Percentiles rank a stretch among this genome's conserved stretches.
Conservation (phyloP, 257 asterid genomes). For the Rhazya stricta region DNA sequence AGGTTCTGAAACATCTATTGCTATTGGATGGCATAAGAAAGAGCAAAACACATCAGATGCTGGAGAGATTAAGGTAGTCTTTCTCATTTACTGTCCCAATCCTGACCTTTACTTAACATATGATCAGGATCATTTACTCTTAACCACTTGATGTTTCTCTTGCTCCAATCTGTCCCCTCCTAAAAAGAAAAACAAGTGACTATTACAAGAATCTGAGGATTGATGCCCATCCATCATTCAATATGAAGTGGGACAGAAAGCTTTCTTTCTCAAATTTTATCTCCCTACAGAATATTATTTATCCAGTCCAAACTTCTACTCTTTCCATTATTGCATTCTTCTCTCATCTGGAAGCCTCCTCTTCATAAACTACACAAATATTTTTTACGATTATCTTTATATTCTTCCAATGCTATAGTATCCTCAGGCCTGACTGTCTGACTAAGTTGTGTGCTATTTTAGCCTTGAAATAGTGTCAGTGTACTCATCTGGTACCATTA, state of each 20-base stretch:
- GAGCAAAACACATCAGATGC: slow-evolving; percentile 70
- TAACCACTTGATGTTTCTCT: not conserved
- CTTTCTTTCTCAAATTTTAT: not conserved
- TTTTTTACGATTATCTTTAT: not conserved
- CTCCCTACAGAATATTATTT: not conserved
- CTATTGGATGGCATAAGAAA: slow-evolving; percentile 89
- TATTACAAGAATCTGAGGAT: not conserved
- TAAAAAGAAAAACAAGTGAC: not conserved
- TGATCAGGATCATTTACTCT: not conserved
- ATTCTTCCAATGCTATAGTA: not conserved
- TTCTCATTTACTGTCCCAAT: not conserved
- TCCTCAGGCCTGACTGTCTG: not conserved
- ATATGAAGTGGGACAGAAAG: not conserved
- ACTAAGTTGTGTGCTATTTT: not conserved
- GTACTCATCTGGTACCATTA: not conserved
- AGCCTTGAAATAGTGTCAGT: not conserved
- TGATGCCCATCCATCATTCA: not conserved
- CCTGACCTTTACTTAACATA: not conserved
- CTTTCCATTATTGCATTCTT: not conserved
- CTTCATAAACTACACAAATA: not conserved
- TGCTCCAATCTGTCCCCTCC: not conserved
- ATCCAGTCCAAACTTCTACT: not conserved
- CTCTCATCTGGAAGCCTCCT: not conserved
- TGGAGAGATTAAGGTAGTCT: slow-evolving; percentile 78
- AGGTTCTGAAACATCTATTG: slow-evolving; percentile 79